phyloP scores from a whole-genome alignment of 2,329 filamentous ascomycete species.

The Dactylellina cionopaga region DNA sequence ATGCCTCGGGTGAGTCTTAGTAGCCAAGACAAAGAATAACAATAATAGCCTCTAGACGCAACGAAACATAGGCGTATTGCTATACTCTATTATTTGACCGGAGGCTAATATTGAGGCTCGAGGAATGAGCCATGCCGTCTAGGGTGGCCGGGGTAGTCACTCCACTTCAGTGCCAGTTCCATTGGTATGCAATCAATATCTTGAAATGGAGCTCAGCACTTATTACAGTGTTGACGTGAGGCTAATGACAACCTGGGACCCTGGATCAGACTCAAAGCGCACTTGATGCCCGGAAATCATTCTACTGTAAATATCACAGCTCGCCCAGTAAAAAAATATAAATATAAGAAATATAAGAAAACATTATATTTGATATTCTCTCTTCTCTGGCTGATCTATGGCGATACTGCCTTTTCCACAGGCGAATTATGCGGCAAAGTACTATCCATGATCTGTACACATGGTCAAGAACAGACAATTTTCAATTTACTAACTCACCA shows the following conservation, averaged over 20 bases:
- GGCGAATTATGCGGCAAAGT: constrained; percentile 51
- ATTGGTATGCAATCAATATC: constrained; percentile 7
- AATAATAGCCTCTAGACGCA: no score
- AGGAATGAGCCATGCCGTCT: neutral
- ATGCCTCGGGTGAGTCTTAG: constrained; percentile 38
- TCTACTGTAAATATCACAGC: constrained; percentile 22
- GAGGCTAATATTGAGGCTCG: neutral
- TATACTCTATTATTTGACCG: no score
- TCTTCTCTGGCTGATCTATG: no score
- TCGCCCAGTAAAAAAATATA: neutral
- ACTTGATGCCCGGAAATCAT: constrained; percentile 49
- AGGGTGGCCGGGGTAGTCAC: constrained; percentile 49
- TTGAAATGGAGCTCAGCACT: no score
- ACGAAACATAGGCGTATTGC: no score
- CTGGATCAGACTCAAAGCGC: constrained; percentile 42
- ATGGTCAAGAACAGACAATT: neutral
- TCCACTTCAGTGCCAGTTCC: constrained; percentile 48
- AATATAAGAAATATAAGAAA: no score
- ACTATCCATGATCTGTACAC: neutral
- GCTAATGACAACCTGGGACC: neutral
- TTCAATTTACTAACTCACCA: neutral
- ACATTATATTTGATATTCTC: no score
- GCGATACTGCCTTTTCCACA: neutral
- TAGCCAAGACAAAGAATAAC: no score
- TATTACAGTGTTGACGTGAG: no score